Evolutionary conservation across 306 rosid genomes (phyloP), one percentile per base, ranked within the genome.

Genomic region (Glycine soja): DNA sequence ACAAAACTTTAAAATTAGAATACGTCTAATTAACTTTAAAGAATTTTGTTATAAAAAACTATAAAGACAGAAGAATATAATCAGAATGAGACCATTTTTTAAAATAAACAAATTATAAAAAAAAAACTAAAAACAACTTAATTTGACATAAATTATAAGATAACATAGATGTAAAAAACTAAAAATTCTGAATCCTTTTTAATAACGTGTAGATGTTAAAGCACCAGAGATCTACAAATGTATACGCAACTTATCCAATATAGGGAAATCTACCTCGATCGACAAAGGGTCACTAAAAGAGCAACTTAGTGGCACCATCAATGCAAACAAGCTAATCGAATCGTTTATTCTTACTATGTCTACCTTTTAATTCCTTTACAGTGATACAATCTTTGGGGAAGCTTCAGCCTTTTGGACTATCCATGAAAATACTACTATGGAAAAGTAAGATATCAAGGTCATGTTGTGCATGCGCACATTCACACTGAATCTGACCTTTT

Each of bases 371-470:
- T 34, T 34, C 4, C 0, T 58, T 6, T 12, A 58, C 45, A 5
- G 4, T 62, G 15, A 1, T 32, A 32, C 9, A 5, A 65, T 66
- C 52, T 71, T 74, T 40, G 18, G 40, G 53, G 78, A 74, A 74
- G 52, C 78, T 54, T 74, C 68, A 1, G 34, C 10, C 9, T 52
- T 56, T 74, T 56, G 78, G 68, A 74, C 53, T 38, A 36, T 52
- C 64, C 48, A 72, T 36, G 15, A 32, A 51, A 40, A 72, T 14
- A 4, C 65, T 52, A 10, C 2, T 1, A 10, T 38, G 38, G 7
- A 56, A 74, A 74, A 10, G 16, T 5, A 15, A 10, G 13, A 3
- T 53, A 12, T 40, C 67, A 38, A 34, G 5, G 4, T 54, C 65
- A 47, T 50, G 2, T 12, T 50, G 18, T 51, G 16, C 2, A 11